Evolutionary conservation across 345 rosid genomes (phyloP), one percentile per base, ranked within the genome.

Genomic region (Hibiscus tridactylites): DNA sequence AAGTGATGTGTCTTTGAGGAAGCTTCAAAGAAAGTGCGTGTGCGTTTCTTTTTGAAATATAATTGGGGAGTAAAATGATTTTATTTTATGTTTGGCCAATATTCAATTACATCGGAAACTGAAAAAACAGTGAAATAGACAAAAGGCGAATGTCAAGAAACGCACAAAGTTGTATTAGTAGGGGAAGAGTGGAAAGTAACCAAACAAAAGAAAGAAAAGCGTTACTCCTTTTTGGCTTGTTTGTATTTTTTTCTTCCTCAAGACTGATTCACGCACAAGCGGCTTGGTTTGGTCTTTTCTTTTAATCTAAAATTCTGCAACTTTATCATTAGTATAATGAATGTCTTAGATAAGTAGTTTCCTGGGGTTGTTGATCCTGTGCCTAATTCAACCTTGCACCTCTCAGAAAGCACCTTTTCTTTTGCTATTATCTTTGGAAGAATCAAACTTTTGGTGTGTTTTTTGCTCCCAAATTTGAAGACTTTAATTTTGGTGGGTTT

Each of bases 401-500:
- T 28, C 26, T 5, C 4, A 15, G 16, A 67, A 67, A 11, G 6
- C 9, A 39, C 15, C 47, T 15, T 50, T 26, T 46, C 15, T 11
- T 67, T 15, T 29, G 44, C 39, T 9, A 67, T 28, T 66, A 52
- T 68, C 26, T 39, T 39, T 52, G 62, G 28, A 46, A 62, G 16
- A 26, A n/a, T 44, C 53, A 61, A 28, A 29, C 24, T 44, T 61
- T 49, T 42, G 47, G 17, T 29, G 10, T 44, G 1, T 39, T 61
- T 31, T 60, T 6, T 50, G 17, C 61, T 24, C 68, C 49, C 68
- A 15, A 33, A 49, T 62, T 50, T 13, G 2, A 24, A 63, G 61
- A 61, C 56, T 62, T 39, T 50, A 26, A 12, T 47, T 64, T 67
- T 57, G 15, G 52, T 56, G 70, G 68, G 65, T 62, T 78, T 69